phyloP scores from a whole-genome alignment of 2,329 filamentous ascomycete species.

The Colletotrichum eleusines region DNA sequence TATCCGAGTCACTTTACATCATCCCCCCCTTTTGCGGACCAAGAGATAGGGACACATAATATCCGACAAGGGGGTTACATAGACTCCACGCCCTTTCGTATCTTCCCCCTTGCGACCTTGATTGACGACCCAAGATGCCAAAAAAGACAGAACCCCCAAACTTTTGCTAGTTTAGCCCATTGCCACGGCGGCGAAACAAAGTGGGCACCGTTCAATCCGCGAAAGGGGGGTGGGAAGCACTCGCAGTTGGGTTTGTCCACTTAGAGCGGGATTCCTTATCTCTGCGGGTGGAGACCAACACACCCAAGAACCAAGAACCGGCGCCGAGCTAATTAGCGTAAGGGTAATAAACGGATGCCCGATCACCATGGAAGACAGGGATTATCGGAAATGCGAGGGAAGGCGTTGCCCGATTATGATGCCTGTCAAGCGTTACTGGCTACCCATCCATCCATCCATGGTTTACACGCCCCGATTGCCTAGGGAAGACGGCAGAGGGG shows the following conservation, averaged over 20 bases:
- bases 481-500: background rate
- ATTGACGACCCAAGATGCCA: background rate
- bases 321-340: conserved; percentile 3
- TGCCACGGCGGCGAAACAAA: conserved; percentile 23
- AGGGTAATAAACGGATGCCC: background rate
- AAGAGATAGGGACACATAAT: background rate
- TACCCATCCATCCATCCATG: background rate
- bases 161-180: background rate
- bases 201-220: conserved; percentile 16
- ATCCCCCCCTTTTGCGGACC: background rate
- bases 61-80: background rate
- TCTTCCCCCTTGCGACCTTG: background rate
- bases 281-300: conserved; percentile 30
- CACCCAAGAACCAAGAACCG: conserved; percentile 4
- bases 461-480: background rate
- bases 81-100: background rate
- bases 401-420: background rate
- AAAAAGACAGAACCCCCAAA: background rate
- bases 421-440: background rate
- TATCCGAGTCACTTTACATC: background rate
- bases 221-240: background rate
- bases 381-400: background rate
- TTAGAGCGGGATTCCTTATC: conserved; percentile 35
- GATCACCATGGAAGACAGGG: background rate
- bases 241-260: conserved; percentile 8